Evolutionary conservation across 106 monocot genomes (phyloP).

Genomic region (Cymbidium sinense): DNA sequence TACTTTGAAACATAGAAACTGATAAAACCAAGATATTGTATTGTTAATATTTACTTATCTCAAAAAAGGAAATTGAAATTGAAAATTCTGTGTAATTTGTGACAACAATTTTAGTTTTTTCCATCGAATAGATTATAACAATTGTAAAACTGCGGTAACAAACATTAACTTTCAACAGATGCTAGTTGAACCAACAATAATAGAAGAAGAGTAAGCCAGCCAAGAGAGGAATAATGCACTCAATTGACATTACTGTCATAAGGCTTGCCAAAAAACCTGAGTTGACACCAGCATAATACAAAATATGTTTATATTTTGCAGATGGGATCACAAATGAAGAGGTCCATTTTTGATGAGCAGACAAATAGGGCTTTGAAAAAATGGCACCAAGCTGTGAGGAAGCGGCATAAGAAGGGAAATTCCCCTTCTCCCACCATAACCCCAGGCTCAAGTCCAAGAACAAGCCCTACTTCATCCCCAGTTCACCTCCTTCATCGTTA

Average conservation of each 20-base stretch:
- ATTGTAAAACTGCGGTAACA: too few species aligned
- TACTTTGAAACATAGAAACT: too few species aligned
- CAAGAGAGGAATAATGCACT: background rate
- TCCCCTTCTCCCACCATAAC: conserved; percentile 19
- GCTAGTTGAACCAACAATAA: too few species aligned
- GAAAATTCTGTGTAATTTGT: too few species aligned
- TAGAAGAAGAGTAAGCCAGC: too few species aligned
- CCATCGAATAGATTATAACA: too few species aligned
- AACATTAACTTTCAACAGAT: too few species aligned
- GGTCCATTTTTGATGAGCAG: conserved; percentile 65
- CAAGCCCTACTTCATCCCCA: conserved; percentile 9
- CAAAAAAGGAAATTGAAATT: too few species aligned
- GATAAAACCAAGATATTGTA: too few species aligned
- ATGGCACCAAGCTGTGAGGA: conserved; percentile 47
- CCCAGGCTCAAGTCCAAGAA: conserved; percentile 8
- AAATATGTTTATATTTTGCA: conserved; percentile 36
- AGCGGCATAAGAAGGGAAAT: conserved; percentile 22
- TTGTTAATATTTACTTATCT: too few species aligned
- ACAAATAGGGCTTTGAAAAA: conserved; percentile 58
- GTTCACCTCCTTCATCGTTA: conserved; percentile 7
- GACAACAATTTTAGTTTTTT: too few species aligned
- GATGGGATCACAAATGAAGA: conserved; percentile 87
- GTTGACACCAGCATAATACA: background rate
- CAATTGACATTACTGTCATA: background rate
- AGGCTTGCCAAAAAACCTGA: background rate